Conservation (phyloP, 768 basidiomycete genomes). For the Saitozyma podzolica region DNA sequence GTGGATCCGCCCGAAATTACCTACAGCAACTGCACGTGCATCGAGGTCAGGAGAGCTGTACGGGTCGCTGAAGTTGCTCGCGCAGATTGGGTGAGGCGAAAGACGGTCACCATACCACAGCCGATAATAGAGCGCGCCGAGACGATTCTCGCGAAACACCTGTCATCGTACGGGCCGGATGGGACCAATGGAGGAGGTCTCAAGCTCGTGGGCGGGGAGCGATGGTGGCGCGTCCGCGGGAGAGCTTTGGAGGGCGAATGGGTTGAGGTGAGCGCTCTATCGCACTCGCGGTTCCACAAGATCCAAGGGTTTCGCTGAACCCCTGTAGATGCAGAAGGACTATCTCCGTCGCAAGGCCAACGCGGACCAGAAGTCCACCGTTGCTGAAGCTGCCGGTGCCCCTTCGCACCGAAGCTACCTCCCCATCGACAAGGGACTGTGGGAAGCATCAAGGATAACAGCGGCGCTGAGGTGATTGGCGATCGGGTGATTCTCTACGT, state of each 20-base stretch:
- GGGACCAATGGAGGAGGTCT: slow-evolving; percentile 32
- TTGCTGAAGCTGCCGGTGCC: background rate
- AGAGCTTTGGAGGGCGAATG: slow-evolving; percentile 51
- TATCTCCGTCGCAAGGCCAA: slow-evolving; percentile 32
- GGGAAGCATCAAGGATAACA: slow-evolving; percentile 38
- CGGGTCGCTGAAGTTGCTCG: slow-evolving; percentile 6
- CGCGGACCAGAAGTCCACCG: background rate
- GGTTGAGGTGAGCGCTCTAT: slow-evolving; percentile 47
- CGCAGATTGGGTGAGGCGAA: slow-evolving; percentile 47
- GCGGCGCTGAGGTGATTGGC: slow-evolving; percentile 31
- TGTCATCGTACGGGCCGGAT: slow-evolving; percentile 43
- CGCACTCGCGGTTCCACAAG: no score
- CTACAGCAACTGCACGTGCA: background rate
- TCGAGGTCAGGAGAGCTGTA: slow-evolving; percentile 5
- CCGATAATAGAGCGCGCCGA: slow-evolving; percentile 40
- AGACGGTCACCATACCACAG: slow-evolving; percentile 44
- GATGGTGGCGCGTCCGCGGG: slow-evolving; percentile 53
- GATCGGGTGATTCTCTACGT: slow-evolving; percentile 52
- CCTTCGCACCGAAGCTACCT: slow-evolving; percentile 11
- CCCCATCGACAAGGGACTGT: slow-evolving; percentile 26
- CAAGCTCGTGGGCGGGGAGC: slow-evolving; percentile 48
- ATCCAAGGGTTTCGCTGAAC: slow-evolving; percentile 7
- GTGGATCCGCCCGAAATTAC: background rate
- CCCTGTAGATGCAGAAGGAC: slow-evolving; percentile 52
- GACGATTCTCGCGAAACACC: slow-evolving; percentile 42